Evolutionary conservation across 176 grass and related monocot species (phyloP).

Genomic region (Avena eriantha): DNA sequence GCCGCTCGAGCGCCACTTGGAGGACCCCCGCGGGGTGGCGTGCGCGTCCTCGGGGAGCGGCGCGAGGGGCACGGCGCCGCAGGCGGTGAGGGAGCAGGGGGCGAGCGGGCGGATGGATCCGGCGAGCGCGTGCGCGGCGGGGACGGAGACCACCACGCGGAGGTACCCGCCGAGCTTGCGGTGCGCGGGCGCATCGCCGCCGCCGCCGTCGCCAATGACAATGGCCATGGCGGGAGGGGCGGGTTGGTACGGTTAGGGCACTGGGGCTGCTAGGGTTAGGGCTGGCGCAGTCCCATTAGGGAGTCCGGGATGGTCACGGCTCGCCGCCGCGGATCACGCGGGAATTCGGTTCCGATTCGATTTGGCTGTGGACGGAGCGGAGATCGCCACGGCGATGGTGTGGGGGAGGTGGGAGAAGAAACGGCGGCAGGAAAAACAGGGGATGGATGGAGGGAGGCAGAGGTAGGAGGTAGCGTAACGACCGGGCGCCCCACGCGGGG

Average conservation of each 20-base stretch:
- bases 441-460: not conserved
- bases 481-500: not conserved
- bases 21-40: not conserved
- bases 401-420: not conserved
- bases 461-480: slow-evolving; percentile 2
- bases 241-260: no score
- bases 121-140: not conserved
- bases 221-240: not conserved
- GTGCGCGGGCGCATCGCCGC: not conserved
- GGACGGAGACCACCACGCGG: slow-evolving; percentile 57
- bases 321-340: not conserved
- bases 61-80: slow-evolving; percentile 46
- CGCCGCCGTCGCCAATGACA: not conserved
- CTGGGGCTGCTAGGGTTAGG: slow-evolving; percentile 30
- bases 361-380: not conserved
- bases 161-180: slow-evolving; percentile 79
- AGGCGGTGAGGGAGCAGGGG: slow-evolving; percentile 44
- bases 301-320: not conserved
- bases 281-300: not conserved
- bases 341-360: not conserved
- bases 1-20: slow-evolving; percentile 40
- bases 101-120: slow-evolving; percentile 4
- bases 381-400: not conserved
- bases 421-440: not conserved
- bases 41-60: slow-evolving; percentile 37